Evolutionary conservation across 371 early-diverging fungal genomes (phyloP).

Genomic region (Apophysomyces ossiformis): DNA sequence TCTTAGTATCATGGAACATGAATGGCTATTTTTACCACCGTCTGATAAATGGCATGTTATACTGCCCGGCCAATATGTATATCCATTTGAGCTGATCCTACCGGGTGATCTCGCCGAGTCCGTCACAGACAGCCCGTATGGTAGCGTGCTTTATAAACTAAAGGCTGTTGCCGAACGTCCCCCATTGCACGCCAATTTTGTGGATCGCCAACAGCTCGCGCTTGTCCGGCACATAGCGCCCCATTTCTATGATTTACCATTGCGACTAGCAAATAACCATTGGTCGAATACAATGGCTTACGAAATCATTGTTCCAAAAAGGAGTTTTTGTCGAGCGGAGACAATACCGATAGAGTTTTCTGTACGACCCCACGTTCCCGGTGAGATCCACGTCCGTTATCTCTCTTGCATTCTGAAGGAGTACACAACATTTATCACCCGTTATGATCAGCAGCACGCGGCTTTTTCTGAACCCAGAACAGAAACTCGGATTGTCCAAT

Average conservation of each 20-base stretch:
- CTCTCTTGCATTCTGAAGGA: constrained; percentile 47
- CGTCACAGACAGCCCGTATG: constrained; percentile 35
- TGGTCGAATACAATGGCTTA: constrained; percentile 38
- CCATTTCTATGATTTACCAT: constrained; percentile 14
- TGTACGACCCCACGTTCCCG: constrained; percentile 24
- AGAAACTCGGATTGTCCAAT: constrained; percentile 45
- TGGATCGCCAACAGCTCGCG: constrained; percentile 22
- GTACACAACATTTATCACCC: constrained; percentile 28
- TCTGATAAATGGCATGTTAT: constrained; percentile 26
- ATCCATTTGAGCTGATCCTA: constrained; percentile 25
- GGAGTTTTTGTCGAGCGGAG: constrained; percentile 34
- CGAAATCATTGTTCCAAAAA: constrained; percentile 27
- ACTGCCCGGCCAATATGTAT: constrained; percentile 27
- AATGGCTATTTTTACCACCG: constrained; percentile 15
- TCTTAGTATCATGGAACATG: constrained; percentile 7
- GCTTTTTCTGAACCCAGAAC: constrained; percentile 7
- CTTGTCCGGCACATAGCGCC: constrained; percentile 15
- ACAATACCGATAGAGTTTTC: constrained; percentile 34
- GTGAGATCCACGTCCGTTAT: constrained; percentile 31
- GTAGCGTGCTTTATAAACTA: constrained; percentile 40
- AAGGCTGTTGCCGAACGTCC: constrained; percentile 46
- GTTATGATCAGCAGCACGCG: constrained; percentile 13
- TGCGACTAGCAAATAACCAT: constrained; percentile 26
- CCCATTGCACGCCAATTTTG: constrained; percentile 32
- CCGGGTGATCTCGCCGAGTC: constrained; percentile 48